Evolutionary conservation across 1,139 yeast species (phyloP).

Genomic region (Debaryomyces sp.): DNA sequence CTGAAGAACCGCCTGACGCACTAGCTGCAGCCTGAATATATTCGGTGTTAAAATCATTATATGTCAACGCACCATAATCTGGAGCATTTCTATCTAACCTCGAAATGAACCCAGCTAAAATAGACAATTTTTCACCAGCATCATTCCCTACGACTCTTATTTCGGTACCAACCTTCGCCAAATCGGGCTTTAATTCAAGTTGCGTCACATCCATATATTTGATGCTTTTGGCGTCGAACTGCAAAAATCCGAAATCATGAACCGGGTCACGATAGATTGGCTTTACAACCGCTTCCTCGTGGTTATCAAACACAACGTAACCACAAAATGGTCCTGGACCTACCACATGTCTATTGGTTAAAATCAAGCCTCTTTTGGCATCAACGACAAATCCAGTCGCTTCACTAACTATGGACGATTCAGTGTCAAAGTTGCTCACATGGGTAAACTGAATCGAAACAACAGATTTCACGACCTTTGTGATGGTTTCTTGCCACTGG

Average conservation of each 20-base stretch:
- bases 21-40: conserved; percentile 96
- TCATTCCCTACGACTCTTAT: conserved; percentile 95
- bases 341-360: conserved; percentile 92
- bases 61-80: conserved; percentile 86
- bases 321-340: conserved; percentile 95
- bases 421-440: conserved; percentile 87
- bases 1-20: conserved; percentile 95
- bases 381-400: conserved; percentile 98
- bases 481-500: conserved; percentile 80
- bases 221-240: conserved; percentile 70
- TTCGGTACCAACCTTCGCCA: conserved; percentile 87
- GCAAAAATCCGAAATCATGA: conserved; percentile 82
- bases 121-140: conserved; percentile 91
- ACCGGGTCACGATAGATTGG: conserved; percentile 86
- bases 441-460: conserved; percentile 90
- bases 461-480: conserved; percentile 80
- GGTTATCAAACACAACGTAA: conserved; percentile 89
- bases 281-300: conserved; percentile 86
- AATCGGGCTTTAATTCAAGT: conserved; percentile 72
- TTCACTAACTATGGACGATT: conserved; percentile 77
- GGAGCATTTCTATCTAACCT: conserved; percentile 94
- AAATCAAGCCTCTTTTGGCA: conserved; percentile 72
- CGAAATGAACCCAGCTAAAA: conserved; percentile 86
- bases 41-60: conserved; percentile 93
- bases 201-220: conserved; percentile 75